Evolutionary conservation across 139 green algal genomes (phyloP), one percentile per base, ranked within the genome.

Genomic region (Limnomonas spitsbergensis): DNA sequence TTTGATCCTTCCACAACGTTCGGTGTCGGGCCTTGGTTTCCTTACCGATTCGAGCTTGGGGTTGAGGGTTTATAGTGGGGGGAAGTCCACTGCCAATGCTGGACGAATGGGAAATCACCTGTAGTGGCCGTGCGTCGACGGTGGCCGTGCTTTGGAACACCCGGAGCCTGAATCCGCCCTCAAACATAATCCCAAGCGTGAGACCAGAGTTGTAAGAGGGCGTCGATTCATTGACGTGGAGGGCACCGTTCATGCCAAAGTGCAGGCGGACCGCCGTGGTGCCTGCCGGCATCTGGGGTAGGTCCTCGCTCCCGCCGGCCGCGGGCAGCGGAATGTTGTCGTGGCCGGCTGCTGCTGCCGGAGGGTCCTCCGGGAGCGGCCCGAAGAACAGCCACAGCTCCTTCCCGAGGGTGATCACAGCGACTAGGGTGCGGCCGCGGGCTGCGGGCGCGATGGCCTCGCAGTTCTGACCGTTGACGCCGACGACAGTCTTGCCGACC

Each of bases 301-400:
- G n/a, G n/a, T n/a, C n/a, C n/a, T n/a, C n/a, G n/a, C n/a, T n/a
- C n/a, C n/a, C n/a, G n/a, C n/a, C n/a, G n/a, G n/a, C n/a, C n/a
- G n/a, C n/a, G n/a, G n/a, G n/a, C n/a, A n/a, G n/a, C n/a, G n/a
- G n/a, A n/a, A n/a, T n/a, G n/a, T n/a, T n/a, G n/a, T n/a, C n/a
- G n/a, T n/a, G n/a, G n/a, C n/a, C n/a, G n/a, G n/a, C n/a, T n/a
- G n/a, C n/a, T n/a, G n/a, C n/a, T n/a, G n/a, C n/a, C n/a, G n/a
- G n/a, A n/a, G n/a, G n/a, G n/a, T n/a, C n/a, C n/a, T n/a, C n/a
- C n/a, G n/a, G n/a, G n/a, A n/a, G n/a, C n/a, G n/a, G n/a, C n/a
- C n/a, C n/a, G n/a, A n/a, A n/a, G n/a, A n/a, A n/a, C 3, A 74
- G 68, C 68, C 68, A 74, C 36, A 74, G 68, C 68, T 74, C 68